Base-by-base conservation (phyloP, 768 basidiomycete species). In the Clavulina sp. region DNA sequence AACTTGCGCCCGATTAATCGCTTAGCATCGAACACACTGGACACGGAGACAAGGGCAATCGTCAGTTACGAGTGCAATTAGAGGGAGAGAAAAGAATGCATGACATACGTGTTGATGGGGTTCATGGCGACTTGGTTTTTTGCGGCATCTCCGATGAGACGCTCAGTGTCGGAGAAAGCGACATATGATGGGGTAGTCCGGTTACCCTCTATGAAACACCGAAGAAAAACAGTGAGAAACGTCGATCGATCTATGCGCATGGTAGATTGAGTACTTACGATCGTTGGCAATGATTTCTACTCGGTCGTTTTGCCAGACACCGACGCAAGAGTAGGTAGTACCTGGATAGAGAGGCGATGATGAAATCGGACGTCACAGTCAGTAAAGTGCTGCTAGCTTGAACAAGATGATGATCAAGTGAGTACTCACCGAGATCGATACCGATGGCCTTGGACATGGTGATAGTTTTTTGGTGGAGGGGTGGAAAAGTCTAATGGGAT, bases 91-190 rank as follows among this genome's bases (percentile, higher is more conserved):
- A 29, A 38, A 19, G 50, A 13, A 21, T 33, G 51, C 19, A 29
- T 29, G 29, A 70, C 68, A 50, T 63, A 77, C 78, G 84, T 86
- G 70, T 93, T 88, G 69, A 80, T 75, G 52, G 91, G 92, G 77
- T 96, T 97, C 89, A 95, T 92, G 54, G 91, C 91, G 68, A 87
- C 86, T 62, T 92, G 89, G 69, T 96, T 96, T 74, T 96, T 96
- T 51, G 93, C 93, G 60, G 93, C 93, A 75, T 97, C 93, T 62
- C 92, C 93, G 64, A 97, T 96, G 60, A 97, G 77, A 72, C 93
- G 91, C 75, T 96, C 93, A 56, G 72, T 81, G 61, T 87, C 85
- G 57, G 86, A 84, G 74, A 93, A 93, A 48, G 91, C 80, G 68
- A 95, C 91, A 66, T 92, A 93, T 5, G 91, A 93, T 16, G 91